Evolutionary conservation across 2,329 filamentous ascomycete species (phyloP).

Genomic region (Parafenestella ontariensis): DNA sequence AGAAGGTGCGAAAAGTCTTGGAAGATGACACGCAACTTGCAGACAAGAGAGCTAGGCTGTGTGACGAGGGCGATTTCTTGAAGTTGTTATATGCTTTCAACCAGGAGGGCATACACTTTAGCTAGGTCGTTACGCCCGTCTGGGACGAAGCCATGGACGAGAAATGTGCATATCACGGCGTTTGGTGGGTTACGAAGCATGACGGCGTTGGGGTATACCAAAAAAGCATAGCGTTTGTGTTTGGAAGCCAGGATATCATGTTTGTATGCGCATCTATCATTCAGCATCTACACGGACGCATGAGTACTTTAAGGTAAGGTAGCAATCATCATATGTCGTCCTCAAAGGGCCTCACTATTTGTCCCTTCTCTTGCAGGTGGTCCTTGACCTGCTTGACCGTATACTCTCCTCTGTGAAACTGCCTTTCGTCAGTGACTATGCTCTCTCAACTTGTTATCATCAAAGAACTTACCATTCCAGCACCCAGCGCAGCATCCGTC

Average conservation of each 20-base stretch:
- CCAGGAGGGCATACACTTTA: conserved; percentile 91
- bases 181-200: conserved; percentile 14
- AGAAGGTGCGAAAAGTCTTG: conserved; percentile 86
- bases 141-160: background rate
- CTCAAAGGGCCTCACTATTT: conserved; percentile 83
- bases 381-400: conserved; percentile 95
- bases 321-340: conserved; percentile 20
- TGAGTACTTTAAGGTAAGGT: too few species aligned
- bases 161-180: conserved; percentile 24
- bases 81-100: conserved; percentile 84
- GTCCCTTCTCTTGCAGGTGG: conserved; percentile 71
- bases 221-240: conserved; percentile 23
- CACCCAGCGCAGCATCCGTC: conserved; percentile 91
- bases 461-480: conserved; percentile 74
- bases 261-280: background rate
- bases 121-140: conserved; percentile 48
- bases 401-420: conserved; percentile 94
- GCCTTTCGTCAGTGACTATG: conserved; percentile 13
- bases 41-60: conserved; percentile 82
- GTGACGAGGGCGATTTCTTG: conserved; percentile 92
- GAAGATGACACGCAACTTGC: conserved; percentile 80
- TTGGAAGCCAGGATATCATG: background rate
- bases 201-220: conserved; percentile 31
- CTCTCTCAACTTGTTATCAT: background rate
- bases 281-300: background rate